These are phyloP conservation scores for Microsporum audouinii DNA, from an alignment of 2,329 filamentous ascomycete species.

Conservation along the genomic window DNA sequence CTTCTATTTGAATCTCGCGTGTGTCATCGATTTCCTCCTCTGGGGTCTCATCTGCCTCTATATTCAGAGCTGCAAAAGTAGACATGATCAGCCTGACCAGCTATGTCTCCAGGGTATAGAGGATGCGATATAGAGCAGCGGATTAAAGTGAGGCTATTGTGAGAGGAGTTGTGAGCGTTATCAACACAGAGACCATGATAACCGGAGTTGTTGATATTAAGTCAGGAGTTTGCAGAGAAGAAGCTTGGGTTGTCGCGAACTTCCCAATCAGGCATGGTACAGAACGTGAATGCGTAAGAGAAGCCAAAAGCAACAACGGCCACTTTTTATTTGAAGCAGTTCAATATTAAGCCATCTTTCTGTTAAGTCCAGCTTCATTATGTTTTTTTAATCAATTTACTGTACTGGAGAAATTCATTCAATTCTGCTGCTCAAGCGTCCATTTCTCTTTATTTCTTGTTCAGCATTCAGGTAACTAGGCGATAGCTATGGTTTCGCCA, in stretches of 20 bases:
- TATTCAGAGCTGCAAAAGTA: constrained; percentile 77
- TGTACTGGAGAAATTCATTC: background rate
- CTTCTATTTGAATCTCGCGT: constrained; percentile 92
- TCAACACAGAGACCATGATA: background rate
- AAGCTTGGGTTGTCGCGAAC: constrained; percentile 2
- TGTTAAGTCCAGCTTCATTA: background rate
- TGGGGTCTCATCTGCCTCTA: constrained; percentile 80
- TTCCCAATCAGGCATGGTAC: constrained; percentile 11
- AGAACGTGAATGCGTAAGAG: background rate
- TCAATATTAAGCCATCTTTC: background rate
- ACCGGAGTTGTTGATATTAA: background rate
- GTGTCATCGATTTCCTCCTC: constrained; percentile 84
- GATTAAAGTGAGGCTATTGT: no score
- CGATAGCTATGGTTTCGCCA: constrained; percentile 55
- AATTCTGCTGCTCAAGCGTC: background rate
- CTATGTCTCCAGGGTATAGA: background rate
- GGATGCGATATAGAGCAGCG: background rate
- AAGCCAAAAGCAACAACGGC: background rate
- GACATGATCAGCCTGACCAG: constrained; percentile 29
- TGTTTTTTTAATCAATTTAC: background rate
- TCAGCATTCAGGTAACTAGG: background rate
- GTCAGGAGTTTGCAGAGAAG: background rate
- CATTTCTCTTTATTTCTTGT: background rate
- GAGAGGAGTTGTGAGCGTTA: background rate
- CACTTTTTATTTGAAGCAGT: no score